Conservation (phyloP, 2,329 filamentous ascomycete species). For the Penicillium sp. region DNA sequence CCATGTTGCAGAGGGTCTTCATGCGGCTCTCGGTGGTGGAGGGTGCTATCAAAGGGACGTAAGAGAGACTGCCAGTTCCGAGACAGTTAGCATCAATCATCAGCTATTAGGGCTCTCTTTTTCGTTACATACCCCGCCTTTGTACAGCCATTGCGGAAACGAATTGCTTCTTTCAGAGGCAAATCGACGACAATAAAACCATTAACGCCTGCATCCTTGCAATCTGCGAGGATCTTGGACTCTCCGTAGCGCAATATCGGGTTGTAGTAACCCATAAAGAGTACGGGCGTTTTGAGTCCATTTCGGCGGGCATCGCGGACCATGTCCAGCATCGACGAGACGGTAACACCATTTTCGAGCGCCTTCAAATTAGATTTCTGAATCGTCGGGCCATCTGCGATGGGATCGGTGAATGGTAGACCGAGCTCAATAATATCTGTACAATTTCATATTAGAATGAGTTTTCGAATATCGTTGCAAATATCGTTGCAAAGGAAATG, state of each 20-base stretch:
- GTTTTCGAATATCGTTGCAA: too few species aligned
- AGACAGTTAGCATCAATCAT: neutral
- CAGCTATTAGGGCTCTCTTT: neutral
- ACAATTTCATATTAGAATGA: neutral
- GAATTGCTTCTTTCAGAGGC: constrained; percentile 8
- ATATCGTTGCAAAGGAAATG: too few species aligned
- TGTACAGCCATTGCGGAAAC: constrained; percentile 81
- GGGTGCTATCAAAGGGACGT: constrained; percentile 88
- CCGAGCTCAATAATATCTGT: constrained; percentile 90
- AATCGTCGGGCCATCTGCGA: constrained; percentile 92
- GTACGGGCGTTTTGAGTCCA: constrained; percentile 74
- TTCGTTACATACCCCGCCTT: constrained; percentile 66
- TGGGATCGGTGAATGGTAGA: constrained; percentile 92
- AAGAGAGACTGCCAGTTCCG: constrained; percentile 53
- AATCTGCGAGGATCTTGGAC: constrained; percentile 76
- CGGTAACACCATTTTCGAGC: constrained; percentile 80
- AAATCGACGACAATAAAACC: constrained; percentile 21
- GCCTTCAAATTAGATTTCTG: constrained; percentile 87
- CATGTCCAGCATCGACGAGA: constrained; percentile 74
- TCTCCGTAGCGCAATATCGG: constrained; percentile 89
- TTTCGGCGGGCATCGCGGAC: constrained; percentile 71
- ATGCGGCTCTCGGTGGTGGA: constrained; percentile 85
- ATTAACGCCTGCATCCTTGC: constrained; percentile 52
- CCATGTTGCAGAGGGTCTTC: constrained; percentile 87
- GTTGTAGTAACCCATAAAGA: constrained; percentile 99